phyloP scores from a whole-genome alignment of 2,329 filamentous ascomycete genomes.

The Paraphaeosphaeria minitans region DNA sequence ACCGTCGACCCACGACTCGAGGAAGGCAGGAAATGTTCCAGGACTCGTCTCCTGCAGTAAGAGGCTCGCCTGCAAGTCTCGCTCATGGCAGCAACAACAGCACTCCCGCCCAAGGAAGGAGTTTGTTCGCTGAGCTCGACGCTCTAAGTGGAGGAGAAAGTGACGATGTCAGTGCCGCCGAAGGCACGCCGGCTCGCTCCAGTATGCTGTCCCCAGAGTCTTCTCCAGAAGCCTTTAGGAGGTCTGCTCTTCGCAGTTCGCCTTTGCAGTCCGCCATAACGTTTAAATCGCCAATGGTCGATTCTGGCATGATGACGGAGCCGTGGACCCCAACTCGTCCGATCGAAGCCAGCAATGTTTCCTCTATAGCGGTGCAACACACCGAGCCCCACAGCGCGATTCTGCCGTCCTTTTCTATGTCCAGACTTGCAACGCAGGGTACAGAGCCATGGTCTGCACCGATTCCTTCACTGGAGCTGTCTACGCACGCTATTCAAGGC shows the following conservation, averaged over 20 bases:
- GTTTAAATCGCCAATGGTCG: constrained; percentile 57
- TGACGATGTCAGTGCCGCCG: constrained; percentile 52
- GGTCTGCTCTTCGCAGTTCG: constrained; percentile 26
- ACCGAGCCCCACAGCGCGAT: constrained; percentile 26
- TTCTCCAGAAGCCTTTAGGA: constrained; percentile 36
- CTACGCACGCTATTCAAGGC: constrained; percentile 28
- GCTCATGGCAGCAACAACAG: constrained; percentile 51
- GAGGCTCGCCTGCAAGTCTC: constrained; percentile 59
- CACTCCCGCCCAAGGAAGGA: constrained; percentile 67
- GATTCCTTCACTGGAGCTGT: constrained; percentile 24
- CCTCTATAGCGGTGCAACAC: constrained; percentile 35
- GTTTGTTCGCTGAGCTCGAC: constrained; percentile 87
- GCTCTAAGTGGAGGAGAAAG: constrained; percentile 73
- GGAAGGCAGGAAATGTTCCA: constrained; percentile 63
- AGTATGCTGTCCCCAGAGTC: constrained; percentile 40
- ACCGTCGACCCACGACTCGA: constrained; percentile 60
- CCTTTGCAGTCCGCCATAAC: constrained; percentile 25
- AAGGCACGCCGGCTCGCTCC: constrained; percentile 44
- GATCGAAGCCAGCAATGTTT: constrained; percentile 21
- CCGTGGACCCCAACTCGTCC: constrained; percentile 54
- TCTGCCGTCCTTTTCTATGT: constrained; percentile 7
- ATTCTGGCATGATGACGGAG: constrained; percentile 68
- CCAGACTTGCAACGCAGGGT: constrained; percentile 1
- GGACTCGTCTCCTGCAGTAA: constrained; percentile 64
- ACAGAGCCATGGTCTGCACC: constrained; percentile 23